A percentile compares a stretch with the other conserved stretches of the same genome.
These are phyloP conservation scores for Triticum dicoccoides DNA, from an alignment of 176 grass and related monocot species.

Conservation along the genomic window DNA sequence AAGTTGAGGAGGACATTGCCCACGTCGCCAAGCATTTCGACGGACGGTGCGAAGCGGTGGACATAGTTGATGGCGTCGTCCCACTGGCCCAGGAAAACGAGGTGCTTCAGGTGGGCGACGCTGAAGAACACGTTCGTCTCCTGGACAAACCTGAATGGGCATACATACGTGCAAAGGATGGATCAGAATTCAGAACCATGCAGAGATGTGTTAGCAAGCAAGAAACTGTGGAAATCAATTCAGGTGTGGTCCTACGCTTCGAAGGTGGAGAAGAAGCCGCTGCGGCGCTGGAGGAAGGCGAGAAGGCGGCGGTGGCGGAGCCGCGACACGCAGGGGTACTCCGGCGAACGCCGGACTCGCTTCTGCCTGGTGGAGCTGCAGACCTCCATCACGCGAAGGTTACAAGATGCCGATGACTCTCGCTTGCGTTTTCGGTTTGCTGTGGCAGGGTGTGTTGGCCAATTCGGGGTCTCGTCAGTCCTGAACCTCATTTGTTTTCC, in stretches of 20 bases:
- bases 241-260: not conserved
- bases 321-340: constrained; percentile 24
- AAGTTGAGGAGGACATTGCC: not conserved
- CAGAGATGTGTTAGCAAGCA: not conserved
- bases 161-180: not conserved
- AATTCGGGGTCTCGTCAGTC: not conserved
- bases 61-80: not conserved
- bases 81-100: not conserved
- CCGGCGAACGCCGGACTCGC: not conserved
- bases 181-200: not conserved
- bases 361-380: not conserved
- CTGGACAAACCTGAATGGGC: not conserved
- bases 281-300: not conserved
- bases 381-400: not conserved
- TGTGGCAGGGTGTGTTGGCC: not conserved
- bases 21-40: not conserved
- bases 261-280: not conserved
- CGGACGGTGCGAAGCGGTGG: not conserved
- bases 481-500: not conserved
- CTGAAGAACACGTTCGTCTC: not conserved
- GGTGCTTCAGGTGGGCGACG: not conserved
- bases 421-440: not conserved
- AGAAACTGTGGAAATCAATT: not conserved
- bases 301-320: constrained; percentile 28
- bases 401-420: not conserved